A percentile compares a stretch with the other conserved stretches of the same genome.
Evolutionary conservation across 2,329 filamentous ascomycete genomes (phyloP).

Genomic region (Alternaria sp.): DNA sequence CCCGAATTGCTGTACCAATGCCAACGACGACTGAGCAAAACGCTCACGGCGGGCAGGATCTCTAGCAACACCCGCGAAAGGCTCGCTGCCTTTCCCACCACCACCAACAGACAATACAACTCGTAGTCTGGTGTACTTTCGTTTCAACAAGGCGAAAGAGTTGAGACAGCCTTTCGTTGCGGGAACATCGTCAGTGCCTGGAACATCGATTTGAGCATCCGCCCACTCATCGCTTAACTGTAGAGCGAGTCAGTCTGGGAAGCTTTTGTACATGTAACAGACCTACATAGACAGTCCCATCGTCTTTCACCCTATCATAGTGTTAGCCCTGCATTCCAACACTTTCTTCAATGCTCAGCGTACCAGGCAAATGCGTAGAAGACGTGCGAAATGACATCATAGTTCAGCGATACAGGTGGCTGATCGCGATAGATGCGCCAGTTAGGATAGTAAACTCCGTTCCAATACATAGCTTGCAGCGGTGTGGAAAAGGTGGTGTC

Average conservation of each 20-base stretch:
- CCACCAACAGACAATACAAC: conserved; percentile 82
- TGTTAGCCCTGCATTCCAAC: conserved; percentile 31
- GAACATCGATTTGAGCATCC: conserved; percentile 74
- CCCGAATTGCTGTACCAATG: conserved; percentile 73
- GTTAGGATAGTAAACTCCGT: conserved; percentile 87
- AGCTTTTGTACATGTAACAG: conserved; percentile 40
- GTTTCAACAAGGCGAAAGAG: conserved; percentile 76
- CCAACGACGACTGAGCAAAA: conserved; percentile 73
- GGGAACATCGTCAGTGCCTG: conserved; percentile 61
- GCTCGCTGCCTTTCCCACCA: conserved; percentile 70
- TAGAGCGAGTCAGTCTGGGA: conserved; percentile 26
- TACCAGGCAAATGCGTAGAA: conserved; percentile 82
- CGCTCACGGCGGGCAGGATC: conserved; percentile 68
- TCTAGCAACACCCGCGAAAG: conserved; percentile 73
- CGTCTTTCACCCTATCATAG: conserved; percentile 66
- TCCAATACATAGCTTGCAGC: conserved; percentile 59
- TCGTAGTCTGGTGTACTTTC: conserved; percentile 73
- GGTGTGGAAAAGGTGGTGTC: conserved; percentile 41
- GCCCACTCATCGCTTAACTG: conserved; percentile 83
- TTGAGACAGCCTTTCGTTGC: conserved; percentile 65
- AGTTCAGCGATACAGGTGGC: conserved; percentile 76
- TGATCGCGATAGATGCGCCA: conserved; percentile 75
- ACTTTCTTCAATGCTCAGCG: conserved; percentile 23
- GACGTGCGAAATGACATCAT: conserved; percentile 79
- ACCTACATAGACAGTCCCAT: conserved; percentile 79